These are phyloP conservation scores for Lignosus rhinocerotis DNA, from an alignment of 1,284 basidiomycete species.

Conservation along the genomic window DNA sequence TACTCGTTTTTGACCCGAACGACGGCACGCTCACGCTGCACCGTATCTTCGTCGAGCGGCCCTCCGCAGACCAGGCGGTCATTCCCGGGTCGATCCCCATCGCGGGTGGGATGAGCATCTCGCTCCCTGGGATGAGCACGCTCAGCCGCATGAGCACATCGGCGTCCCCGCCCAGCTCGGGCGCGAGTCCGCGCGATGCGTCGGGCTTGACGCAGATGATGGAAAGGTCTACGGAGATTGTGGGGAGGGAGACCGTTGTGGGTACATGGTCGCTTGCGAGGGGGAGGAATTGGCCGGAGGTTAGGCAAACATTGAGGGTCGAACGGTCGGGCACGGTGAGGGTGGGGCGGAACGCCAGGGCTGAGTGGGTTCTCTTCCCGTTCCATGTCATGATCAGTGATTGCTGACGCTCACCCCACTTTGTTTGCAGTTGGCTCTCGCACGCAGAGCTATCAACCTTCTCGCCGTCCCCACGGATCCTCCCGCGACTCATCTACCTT, in stretches of 20 bases:
- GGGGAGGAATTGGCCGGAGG: conserved; percentile 53
- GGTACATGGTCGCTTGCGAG: conserved; percentile 70
- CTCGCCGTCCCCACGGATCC: conserved; percentile 54
- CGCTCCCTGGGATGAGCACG: conserved; percentile 46
- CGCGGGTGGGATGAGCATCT: conserved; percentile 44
- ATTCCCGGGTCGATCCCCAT: conserved; percentile 37
- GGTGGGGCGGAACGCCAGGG: conserved; percentile 17
- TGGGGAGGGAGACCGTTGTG: conserved; percentile 52
- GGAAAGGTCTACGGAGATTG: conserved; percentile 44
- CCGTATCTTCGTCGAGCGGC: conserved; percentile 49
- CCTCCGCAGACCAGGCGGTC: conserved; percentile 31
- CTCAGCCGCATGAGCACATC: conserved; percentile 27
- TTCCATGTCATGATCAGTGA: background rate
- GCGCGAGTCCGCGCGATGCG: conserved; percentile 15
- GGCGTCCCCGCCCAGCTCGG: conserved; percentile 21
- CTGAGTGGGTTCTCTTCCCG: conserved; percentile 26
- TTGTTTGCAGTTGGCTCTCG: conserved; percentile 57
- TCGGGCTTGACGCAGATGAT: conserved; percentile 40
- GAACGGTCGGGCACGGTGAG: conserved; percentile 1
- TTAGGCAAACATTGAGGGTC: conserved; percentile 38
- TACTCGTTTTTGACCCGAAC: conserved; percentile 64
- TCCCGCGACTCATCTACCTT: conserved; percentile 76
- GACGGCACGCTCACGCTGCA: conserved; percentile 59
- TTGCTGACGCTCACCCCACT: background rate
- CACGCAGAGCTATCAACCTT: conserved; percentile 80